phyloP scores from a whole-genome alignment of 768 basidiomycete genomes.

The Suillus variegatus region DNA sequence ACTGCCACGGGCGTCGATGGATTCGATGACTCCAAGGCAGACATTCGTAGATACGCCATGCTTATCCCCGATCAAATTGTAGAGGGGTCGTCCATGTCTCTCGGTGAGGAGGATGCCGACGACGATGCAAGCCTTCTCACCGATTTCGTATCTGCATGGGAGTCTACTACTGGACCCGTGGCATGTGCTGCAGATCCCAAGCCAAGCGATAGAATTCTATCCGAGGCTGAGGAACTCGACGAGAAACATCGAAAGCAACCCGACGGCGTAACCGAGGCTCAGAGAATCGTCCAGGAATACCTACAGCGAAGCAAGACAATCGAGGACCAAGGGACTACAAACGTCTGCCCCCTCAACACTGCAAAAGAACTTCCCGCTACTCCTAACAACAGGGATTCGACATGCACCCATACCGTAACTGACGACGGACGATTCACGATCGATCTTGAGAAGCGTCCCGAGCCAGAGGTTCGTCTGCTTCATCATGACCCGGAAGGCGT shows the following conservation, averaged over 20 bases:
- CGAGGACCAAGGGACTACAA: conserved; percentile 2
- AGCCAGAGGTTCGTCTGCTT: conserved; percentile 35
- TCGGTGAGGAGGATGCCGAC: conserved; percentile 14
- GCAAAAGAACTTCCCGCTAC: conserved; percentile 20
- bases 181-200: not conserved
- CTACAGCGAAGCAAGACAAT: conserved; percentile 1
- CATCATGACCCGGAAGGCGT: conserved; percentile 39
- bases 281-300: conserved; percentile 14
- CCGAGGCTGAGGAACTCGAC: conserved; percentile 7
- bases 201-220: not conserved
- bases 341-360: not conserved
- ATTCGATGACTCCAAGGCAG: conserved; percentile 6
- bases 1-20: not conserved
- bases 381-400: conserved; percentile 28
- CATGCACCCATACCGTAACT: conserved; percentile 23
- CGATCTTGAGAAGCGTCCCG: conserved; percentile 34
- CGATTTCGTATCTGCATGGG: conserved; percentile 15
- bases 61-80: conserved; percentile 20
- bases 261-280: conserved; percentile 22
- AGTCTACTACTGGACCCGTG: conserved; percentile 8
- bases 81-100: conserved; percentile 9
- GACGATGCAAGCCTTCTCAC: conserved; percentile 5
- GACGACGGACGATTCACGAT: conserved; percentile 18
- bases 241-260: conserved; percentile 2
- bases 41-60: conserved; percentile 30